Percentiles rank a stretch among this genome's conserved stretches.
Evolutionary conservation across 2,329 filamentous ascomycete species (phyloP).

Genomic region (Colletotrichum sp.): DNA sequence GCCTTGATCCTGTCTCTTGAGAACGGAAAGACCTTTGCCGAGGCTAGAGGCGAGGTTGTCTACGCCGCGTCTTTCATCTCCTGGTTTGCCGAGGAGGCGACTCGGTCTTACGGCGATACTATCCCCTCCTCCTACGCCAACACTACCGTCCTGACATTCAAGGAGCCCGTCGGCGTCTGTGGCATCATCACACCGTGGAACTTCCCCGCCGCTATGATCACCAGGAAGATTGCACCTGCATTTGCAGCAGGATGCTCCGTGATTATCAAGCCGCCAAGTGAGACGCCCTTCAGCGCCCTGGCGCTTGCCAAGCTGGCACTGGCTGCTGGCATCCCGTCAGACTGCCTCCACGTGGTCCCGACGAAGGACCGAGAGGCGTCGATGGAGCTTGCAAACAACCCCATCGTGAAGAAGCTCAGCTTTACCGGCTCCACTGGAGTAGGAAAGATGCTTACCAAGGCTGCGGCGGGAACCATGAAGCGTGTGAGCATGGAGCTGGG

Average conservation of each 20-base stretch:
- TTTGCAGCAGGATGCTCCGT: constrained; percentile 75
- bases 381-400: constrained; percentile 30
- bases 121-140: constrained; percentile 46
- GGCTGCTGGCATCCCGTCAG: constrained; percentile 70
- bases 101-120: constrained; percentile 60
- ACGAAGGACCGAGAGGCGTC: constrained; percentile 26
- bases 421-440: constrained; percentile 68
- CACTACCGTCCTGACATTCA: constrained; percentile 66
- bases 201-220: constrained; percentile 60
- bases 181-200: constrained; percentile 73
- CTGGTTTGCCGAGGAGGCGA: constrained; percentile 61
- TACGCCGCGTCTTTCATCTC: constrained; percentile 58
- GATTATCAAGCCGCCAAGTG: constrained; percentile 72
- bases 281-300: constrained; percentile 72
- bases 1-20: constrained; percentile 47
- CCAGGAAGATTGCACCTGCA: constrained; percentile 49
- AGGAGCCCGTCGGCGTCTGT: constrained; percentile 71
- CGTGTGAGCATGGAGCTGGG: constrained; percentile 78
- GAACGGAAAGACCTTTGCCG: constrained; percentile 61
- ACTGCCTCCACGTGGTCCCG: constrained; percentile 53
- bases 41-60: constrained; percentile 59
- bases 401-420: constrained; percentile 68
- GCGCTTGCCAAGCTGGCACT: constrained; percentile 69
- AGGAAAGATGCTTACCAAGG: constrained; percentile 66
- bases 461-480: constrained; percentile 71